Evolutionary conservation across 805 yeast genomes (phyloP).

Genomic region (Candida ipomoeae): DNA sequence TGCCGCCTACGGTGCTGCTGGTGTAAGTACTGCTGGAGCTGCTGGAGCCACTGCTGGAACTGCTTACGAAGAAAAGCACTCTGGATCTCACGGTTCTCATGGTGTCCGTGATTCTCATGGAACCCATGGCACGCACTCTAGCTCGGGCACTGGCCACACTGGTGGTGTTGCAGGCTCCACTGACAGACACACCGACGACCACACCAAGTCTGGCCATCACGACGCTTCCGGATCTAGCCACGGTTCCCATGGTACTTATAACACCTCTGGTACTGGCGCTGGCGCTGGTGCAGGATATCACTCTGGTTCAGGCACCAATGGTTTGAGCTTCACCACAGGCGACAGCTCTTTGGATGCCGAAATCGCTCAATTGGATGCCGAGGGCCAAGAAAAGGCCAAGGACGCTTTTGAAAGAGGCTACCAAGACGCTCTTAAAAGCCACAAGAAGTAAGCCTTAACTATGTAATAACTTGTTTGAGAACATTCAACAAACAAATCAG

Average conservation of each 20-base stretch:
- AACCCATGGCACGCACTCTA: conserved; percentile 1
- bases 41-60: conserved; percentile 14
- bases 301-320: conserved; percentile 2
- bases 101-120: not conserved
- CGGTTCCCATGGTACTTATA: conserved; percentile 7
- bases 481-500: too few relatives aligned
- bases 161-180: conserved; percentile 6
- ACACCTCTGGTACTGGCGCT: conserved; percentile 1
- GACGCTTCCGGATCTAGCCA: conserved; percentile 15
- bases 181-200: not conserved
- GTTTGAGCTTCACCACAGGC: conserved; percentile 31
- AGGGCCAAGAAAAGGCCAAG: conserved; percentile 36
- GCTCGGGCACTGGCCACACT: conserved; percentile 5
- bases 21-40: conserved; percentile 10
- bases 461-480: too few relatives aligned
- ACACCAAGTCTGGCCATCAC: conserved; percentile 1
- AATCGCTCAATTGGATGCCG: conserved; percentile 31
- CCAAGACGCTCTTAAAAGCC: conserved; percentile 26
- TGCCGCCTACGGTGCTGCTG: conserved; percentile 14
- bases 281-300: conserved; percentile 7
- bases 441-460: not conserved
- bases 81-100: not conserved
- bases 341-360: conserved; percentile 32
- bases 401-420: conserved; percentile 39
- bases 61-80: conserved; percentile 10